These are phyloP conservation scores for Agaricales sp. DNA, from an alignment of 1,284 basidiomycete species.

Conservation along the genomic window DNA sequence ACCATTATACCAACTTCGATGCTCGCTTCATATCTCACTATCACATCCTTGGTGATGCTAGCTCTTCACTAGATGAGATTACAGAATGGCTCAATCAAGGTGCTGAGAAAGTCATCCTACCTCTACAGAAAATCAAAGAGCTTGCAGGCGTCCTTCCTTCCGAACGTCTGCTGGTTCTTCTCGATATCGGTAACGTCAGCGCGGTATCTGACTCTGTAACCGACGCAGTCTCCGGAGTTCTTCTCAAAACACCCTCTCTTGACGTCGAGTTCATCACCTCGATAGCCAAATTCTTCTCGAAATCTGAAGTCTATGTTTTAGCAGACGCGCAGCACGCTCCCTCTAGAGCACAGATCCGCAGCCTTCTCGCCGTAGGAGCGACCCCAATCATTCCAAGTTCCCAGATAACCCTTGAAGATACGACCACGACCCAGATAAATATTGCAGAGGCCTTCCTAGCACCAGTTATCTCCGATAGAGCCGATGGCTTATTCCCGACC, in stretches of 20 bases:
- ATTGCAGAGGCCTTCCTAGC: constrained; percentile 84
- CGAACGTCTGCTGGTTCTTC: constrained; percentile 63
- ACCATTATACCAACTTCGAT: constrained; percentile 2
- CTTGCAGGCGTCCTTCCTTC: constrained; percentile 61
- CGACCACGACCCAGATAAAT: constrained; percentile 53
- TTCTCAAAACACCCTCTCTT: constrained; percentile 60
- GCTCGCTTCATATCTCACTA: neutral
- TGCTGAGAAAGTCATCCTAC: constrained; percentile 67
- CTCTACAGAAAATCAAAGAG: constrained; percentile 53
- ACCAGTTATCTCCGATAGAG: constrained; percentile 76
- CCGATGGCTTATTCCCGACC: constrained; percentile 90
- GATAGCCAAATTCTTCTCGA: constrained; percentile 63
- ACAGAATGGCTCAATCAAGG: constrained; percentile 67
- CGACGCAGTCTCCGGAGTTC: constrained; percentile 64
- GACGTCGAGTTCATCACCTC: constrained; percentile 65
- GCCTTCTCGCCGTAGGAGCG: constrained; percentile 48
- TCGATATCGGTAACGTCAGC: constrained; percentile 63
- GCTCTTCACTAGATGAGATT: constrained; percentile 37
- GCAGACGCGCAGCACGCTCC: constrained; percentile 35
- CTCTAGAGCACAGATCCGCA: constrained; percentile 42
- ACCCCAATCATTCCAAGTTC: constrained; percentile 69
- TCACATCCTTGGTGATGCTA: constrained; percentile 4
- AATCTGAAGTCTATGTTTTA: constrained; percentile 53
- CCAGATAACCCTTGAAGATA: constrained; percentile 47
- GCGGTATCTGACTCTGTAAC: constrained; percentile 67